Percentiles rank a stretch among this genome's conserved stretches.
Conservation (phyloP, 2,329 filamentous ascomycete species). For the Colletotrichum higginsianum region DNA sequence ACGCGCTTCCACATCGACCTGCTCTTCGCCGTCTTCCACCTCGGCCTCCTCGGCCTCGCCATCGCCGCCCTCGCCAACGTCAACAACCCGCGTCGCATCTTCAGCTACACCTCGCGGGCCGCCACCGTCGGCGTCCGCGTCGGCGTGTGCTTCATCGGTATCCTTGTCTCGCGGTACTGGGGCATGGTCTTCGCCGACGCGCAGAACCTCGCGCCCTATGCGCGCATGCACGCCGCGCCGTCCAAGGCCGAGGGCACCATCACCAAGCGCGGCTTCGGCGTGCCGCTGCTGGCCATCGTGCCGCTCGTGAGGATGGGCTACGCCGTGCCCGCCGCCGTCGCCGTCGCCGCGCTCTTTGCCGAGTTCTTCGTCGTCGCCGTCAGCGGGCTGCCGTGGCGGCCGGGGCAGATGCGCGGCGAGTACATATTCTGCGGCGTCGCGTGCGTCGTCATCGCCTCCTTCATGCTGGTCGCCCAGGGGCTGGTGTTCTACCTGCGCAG, state of each 20-base stretch:
- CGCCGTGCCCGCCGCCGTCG: constrained; percentile 42
- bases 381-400: constrained; percentile 46
- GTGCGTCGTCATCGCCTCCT: constrained; percentile 31
- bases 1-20: constrained; percentile 42
- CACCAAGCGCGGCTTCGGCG: background rate
- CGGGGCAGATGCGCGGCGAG: constrained; percentile 45
- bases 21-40: constrained; percentile 40
- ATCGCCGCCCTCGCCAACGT: constrained; percentile 43
- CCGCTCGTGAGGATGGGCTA: background rate
- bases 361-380: constrained; percentile 46
- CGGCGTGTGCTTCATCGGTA: constrained; percentile 43
- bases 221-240: constrained; percentile 40
- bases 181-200: constrained; percentile 44
- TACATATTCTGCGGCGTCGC: constrained; percentile 44
- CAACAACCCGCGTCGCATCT: constrained; percentile 43
- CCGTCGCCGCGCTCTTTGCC: constrained; percentile 42
- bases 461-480: constrained; percentile 44
- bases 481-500: constrained; percentile 43
- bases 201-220: constrained; percentile 45
- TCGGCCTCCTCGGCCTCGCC: constrained; percentile 45
- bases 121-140: constrained; percentile 43
- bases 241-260: constrained; percentile 36
- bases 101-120: constrained; percentile 34
- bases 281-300: background rate
- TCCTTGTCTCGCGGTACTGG: constrained; percentile 44